Base-by-base conservation (phyloP, 1,284 basidiomycete genomes). In the Naganishia liquefaciens region DNA sequence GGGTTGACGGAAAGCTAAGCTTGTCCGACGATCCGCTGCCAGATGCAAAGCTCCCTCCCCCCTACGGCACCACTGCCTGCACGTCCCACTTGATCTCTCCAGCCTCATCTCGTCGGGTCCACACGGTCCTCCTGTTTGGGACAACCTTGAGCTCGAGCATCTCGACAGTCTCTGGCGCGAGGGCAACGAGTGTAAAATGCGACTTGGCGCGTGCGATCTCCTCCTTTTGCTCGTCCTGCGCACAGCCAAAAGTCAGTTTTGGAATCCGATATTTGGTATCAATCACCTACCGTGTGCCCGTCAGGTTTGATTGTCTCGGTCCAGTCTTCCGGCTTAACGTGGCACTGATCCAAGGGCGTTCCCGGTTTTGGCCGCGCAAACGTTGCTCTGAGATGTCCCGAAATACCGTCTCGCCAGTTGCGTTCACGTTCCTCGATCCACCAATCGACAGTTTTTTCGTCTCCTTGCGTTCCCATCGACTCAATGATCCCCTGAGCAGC, bases 321-420 rank as follows among this genome's bases (percentile, higher is more conserved):
- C 73, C 75, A 74, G 52, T 75, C 70, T 21, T 72, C 64, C 3
- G 72, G 70, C 10, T 71, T 68, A 39, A 65, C 46, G 19, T 72
- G 70, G 11, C 70, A 67, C 42, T 75, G 65, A 5, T 68, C 62
- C 50, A 79, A 69, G 46, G 67, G 66, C 11, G 57, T 74, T 0
- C 77, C 77, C 10, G 77, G 76, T 2, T 67, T 52, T 0, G 77
- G 77, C 43, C 77, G 63, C 4, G 70, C 76, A 65, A 78, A 78
- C n/a, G 72, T 73, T 19, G 76, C 78, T 15, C 77, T 65, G 44
- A 79, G 57, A 65, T 76, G 74, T 13, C 76, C 76, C 53, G 71
- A 73, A 49, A 77, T 71, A 13, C 52, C 66, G 30, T 69, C 58
- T 17, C 67, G 63, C 74, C 75, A 78, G 23, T 73, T 61, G 52